Evolutionary conservation across 1,284 basidiomycete species (phyloP), one percentile per base, ranked within the genome.

Genomic region (Sanghuangporus sanghuang): DNA sequence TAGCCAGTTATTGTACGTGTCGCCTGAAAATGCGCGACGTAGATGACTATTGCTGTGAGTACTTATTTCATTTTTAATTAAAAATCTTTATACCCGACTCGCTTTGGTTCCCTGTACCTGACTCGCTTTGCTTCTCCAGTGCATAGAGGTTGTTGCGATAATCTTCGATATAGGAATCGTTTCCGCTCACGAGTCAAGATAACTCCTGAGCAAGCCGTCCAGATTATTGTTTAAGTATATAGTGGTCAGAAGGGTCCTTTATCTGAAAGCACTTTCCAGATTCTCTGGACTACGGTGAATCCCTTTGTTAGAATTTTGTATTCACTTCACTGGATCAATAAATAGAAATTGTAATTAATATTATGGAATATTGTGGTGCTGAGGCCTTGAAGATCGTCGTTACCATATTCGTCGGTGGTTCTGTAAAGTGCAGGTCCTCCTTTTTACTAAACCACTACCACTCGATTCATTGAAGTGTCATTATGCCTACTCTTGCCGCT

Each of bases 401-500:
- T 12, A 44, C n/a, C 14, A 44, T 14, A 4, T 14, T 44, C 14
- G 42, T 44, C 14, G 2, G 18, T 44, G 42, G 42, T 44, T 18
- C 11, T n/a, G 40, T 44, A n/a, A 44, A 44, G 40, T 44, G 16
- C 14, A 23, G 18, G 38, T 27, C 27, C n/a, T 46, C 27, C 5
- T 32, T 3, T 32, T 46, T 6, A 40, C 21, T 57, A 6, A 27
- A n/a, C 32, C 18, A 52, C 46, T n/a, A 38, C 16, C 27, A 59
- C 35, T 23, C 35, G 16, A 32, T 36, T 38, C 32, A 36, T 36
- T 18, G 21, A 8, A 46, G 6, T n/a, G 8, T n/a, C 12, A 46
- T 44, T 52, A 90, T 92, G 90, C 86, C 85, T 70, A 83, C 83
- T 61, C 85, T 95, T 40, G 93, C 92, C 40, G 89, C 96, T 74